These are phyloP conservation scores for Trypanosoma grayi DNA, from an alignment of 208 protist genomes.

Conservation along the genomic window DNA sequence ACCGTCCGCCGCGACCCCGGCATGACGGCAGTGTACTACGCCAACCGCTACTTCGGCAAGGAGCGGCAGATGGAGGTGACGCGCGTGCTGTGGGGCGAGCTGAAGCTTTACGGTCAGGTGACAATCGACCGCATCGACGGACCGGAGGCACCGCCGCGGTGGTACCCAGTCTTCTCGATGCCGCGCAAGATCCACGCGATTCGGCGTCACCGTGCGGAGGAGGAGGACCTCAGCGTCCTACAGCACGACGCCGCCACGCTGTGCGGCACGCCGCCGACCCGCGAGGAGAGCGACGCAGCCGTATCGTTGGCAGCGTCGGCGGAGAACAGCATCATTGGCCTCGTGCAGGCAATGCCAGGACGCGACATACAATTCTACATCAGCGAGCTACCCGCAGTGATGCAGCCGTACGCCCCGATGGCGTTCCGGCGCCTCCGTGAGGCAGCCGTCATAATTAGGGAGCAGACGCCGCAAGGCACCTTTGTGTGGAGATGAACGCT, in stretches of 20 bases:
- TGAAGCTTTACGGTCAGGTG: conserved; percentile 79
- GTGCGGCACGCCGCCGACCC: conserved; percentile 8
- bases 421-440: conserved; percentile 75
- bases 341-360: conserved; percentile 50
- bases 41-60: conserved; percentile 81
- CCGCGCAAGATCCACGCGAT: conserved; percentile 52
- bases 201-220: conserved; percentile 54
- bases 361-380: conserved; percentile 80
- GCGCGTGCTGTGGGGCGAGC: conserved; percentile 69
- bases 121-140: conserved; percentile 66
- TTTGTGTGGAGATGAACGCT: conserved; percentile 62
- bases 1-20: conserved; percentile 78
- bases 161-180: conserved; percentile 62
- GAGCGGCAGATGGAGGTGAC: conserved; percentile 63
- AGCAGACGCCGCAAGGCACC: conserved; percentile 50
- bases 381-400: conserved; percentile 31
- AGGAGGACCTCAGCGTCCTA: conserved; percentile 78
- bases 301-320: conserved; percentile 24
- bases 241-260: conserved; percentile 7
- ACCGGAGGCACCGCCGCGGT: conserved; percentile 50
- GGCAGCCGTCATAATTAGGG: conserved; percentile 50
- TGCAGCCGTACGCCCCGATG: conserved; percentile 43
- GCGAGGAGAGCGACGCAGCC: conserved; percentile 3
- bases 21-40: conserved; percentile 82
- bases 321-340: conserved; percentile 41